Percentiles rank a stretch among this genome's conserved stretches.
Conservation (phyloP, 2,329 filamentous ascomycete genomes). For the Aspergillus spinulosporus region DNA sequence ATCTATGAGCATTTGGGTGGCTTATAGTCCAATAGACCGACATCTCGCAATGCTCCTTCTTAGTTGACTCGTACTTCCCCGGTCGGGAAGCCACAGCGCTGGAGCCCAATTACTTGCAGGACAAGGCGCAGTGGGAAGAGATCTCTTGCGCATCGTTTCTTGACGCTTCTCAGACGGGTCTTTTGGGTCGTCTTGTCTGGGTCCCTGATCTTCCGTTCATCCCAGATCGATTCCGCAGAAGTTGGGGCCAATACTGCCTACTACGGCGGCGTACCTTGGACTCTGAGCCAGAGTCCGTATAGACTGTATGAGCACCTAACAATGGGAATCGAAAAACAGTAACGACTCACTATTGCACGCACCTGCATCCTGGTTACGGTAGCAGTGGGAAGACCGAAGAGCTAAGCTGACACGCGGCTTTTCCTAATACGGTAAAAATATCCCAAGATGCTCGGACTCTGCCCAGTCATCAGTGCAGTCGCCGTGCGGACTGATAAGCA, state of each 20-base stretch:
- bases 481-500: conserved; percentile 15
- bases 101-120: conserved; percentile 78
- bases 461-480: neutral
- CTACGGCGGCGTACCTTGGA: conserved; percentile 60
- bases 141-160: conserved; percentile 77
- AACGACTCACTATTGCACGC: conserved; percentile 1
- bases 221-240: conserved; percentile 67
- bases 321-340: neutral
- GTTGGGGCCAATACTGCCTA: conserved; percentile 88
- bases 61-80: conserved; percentile 84
- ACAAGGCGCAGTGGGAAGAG: conserved; percentile 73
- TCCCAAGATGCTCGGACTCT: conserved; percentile 24
- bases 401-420: conserved; percentile 21
- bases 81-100: conserved; percentile 58
- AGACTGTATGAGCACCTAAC: neutral
- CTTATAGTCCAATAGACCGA: conserved; percentile 55
- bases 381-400: neutral
- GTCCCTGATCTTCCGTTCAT: conserved; percentile 70
- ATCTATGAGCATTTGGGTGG: neutral
- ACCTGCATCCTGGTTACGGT: conserved; percentile 22
- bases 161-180: conserved; percentile 71
- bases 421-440: conserved; percentile 41
- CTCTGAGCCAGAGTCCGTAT: conserved; percentile 6
- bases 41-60: conserved; percentile 71
- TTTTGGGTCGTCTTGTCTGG: conserved; percentile 78